Evolutionary conservation across 2,329 filamentous ascomycete species (phyloP).

Genomic region (Dothistroma septosporum): DNA sequence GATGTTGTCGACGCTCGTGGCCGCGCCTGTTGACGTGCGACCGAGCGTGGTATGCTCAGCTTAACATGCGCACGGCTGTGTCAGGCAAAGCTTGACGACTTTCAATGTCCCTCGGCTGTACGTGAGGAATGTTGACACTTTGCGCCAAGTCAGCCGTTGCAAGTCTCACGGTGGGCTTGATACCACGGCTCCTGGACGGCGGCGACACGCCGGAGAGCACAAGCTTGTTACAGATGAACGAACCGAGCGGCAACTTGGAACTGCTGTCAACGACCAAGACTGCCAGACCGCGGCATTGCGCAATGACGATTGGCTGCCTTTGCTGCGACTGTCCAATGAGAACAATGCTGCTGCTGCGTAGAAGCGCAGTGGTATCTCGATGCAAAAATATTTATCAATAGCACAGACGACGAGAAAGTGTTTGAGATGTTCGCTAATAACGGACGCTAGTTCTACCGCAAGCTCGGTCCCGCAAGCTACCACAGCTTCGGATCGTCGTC

Average conservation of each 20-base stretch:
- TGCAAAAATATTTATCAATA: not conserved
- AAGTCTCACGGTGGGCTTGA: conserved; percentile 1
- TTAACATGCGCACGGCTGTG: not conserved
- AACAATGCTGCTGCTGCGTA: not conserved
- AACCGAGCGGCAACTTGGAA: not conserved
- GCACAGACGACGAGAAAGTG: too few relatives aligned
- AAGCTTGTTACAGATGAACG: conserved; percentile 3
- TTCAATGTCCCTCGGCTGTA: not conserved
- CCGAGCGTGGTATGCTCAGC: not conserved
- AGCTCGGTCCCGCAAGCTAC: too few relatives aligned
- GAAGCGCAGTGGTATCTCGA: not conserved
- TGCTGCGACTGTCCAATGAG: not conserved
- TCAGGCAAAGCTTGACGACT: not conserved
- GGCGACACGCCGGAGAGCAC: conserved; percentile 3
- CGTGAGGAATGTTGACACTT: not conserved
- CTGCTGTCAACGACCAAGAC: not conserved
- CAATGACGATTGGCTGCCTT: not conserved
- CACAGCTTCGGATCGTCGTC: too few relatives aligned
- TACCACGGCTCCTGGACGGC: not conserved
- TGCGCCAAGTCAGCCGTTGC: not conserved
- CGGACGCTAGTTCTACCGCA: too few relatives aligned
- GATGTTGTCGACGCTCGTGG: not conserved
- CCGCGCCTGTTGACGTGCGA: not conserved
- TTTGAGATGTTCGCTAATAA: too few relatives aligned
- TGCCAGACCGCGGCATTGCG: not conserved